Conservation (phyloP, 805 yeast genomes). For the Ogataea ramenticola region DNA sequence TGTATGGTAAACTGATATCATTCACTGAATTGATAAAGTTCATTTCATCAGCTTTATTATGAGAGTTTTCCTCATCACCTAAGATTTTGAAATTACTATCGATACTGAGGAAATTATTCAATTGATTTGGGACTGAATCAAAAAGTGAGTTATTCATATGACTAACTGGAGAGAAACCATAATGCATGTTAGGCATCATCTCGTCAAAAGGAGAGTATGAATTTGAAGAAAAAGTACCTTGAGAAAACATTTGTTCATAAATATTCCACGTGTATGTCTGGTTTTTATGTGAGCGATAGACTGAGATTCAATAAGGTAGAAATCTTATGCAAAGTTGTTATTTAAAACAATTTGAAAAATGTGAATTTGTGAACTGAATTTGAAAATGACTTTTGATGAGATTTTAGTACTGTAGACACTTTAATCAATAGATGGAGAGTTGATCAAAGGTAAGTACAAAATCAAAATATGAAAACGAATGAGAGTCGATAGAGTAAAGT, state of each 20-base stretch:
- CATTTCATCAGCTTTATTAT: background rate
- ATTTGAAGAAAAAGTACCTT: background rate
- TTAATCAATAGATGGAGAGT: no score
- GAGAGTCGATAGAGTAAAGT: no score
- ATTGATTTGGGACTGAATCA: background rate
- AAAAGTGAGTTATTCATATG: background rate
- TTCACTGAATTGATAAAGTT: background rate
- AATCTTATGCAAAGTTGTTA: no score
- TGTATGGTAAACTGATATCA: background rate
- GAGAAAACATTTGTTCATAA: constrained; percentile 1
- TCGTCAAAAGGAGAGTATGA: background rate
- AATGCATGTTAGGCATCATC: background rate
- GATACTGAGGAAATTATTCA: background rate
- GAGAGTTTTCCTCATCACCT: background rate
- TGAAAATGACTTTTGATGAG: no score
- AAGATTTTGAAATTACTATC: background rate
- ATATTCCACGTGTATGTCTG: no score
- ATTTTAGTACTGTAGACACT: no score
- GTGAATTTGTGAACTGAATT: no score
- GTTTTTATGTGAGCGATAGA: no score
- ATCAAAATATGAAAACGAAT: no score
- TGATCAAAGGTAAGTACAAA: no score
- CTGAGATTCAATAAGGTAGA: no score
- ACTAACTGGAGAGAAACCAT: background rate
- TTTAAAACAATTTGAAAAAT: no score